Conservation (phyloP, 768 basidiomycete species). For the Fomitopsis serialis region DNA sequence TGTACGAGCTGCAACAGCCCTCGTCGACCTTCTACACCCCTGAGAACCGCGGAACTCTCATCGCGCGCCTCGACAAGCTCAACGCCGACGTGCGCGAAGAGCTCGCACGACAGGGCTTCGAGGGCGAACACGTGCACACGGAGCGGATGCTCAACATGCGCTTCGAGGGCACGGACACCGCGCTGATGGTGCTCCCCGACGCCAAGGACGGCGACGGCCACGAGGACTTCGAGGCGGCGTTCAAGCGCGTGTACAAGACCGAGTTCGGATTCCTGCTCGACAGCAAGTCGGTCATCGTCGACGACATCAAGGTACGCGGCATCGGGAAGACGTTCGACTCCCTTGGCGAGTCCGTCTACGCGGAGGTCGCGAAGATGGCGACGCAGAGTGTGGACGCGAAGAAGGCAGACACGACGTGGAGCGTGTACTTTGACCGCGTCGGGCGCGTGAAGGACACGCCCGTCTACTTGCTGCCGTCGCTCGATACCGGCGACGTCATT, state of each 20-base stretch:
- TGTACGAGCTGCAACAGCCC: slow-evolving; percentile 86
- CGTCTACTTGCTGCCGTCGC: slow-evolving; percentile 62
- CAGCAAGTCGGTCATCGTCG: slow-evolving; percentile 77
- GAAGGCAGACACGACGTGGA: slow-evolving; percentile 48
- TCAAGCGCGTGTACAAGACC: slow-evolving; percentile 72
- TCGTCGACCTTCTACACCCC: slow-evolving; percentile 73
- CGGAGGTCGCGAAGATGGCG: slow-evolving; percentile 57
- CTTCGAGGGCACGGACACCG: slow-evolving; percentile 90
- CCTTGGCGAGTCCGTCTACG: slow-evolving; percentile 74
- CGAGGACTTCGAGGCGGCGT: slow-evolving; percentile 76
- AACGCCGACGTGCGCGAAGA: slow-evolving; percentile 56
- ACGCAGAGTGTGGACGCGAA: slow-evolving; percentile 31
- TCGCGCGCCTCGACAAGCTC: slow-evolving; percentile 65
- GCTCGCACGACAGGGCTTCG: slow-evolving; percentile 78
- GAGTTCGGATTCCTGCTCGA: slow-evolving; percentile 93
- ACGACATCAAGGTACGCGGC: slow-evolving; percentile 89
- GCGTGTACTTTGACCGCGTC: slow-evolving; percentile 78
- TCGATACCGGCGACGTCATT: slow-evolving; percentile 67
- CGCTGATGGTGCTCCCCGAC: slow-evolving; percentile 77
- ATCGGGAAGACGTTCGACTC: slow-evolving; percentile 87
- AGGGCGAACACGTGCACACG: slow-evolving; percentile 58
- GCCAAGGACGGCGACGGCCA: slow-evolving; percentile 43
- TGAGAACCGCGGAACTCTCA: slow-evolving; percentile 48
- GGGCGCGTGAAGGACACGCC: slow-evolving; percentile 78
- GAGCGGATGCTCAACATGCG: slow-evolving; percentile 91